Evolutionary conservation across 2,329 filamentous ascomycete genomes (phyloP), one percentile per base, ranked within the genome.

Genomic region (Pseudogymnoascus sp.): DNA sequence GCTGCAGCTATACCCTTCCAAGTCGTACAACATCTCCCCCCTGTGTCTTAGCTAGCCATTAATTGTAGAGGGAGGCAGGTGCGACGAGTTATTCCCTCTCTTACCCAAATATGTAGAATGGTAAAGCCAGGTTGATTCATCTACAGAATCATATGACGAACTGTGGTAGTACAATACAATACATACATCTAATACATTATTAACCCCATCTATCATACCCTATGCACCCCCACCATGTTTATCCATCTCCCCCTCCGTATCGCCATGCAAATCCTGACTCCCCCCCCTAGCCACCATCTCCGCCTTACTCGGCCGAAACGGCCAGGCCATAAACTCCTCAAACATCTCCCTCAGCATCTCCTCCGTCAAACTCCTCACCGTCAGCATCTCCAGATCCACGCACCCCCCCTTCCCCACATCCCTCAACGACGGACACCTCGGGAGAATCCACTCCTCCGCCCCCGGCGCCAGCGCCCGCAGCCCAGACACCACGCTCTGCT

Each of bases 221-320:
- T 41, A 20, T 4, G 4, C 16, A 11, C 5, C n/a, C 6, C 37
- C 39, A 7, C 39, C 39, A 47, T 47, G 41, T 5, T 47, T 47
- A 25, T 47, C 41, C 41, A 47, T 28, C 22, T 47, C 41, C 41
- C 22, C 41, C 22, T 47, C 41, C 22, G 2, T 25, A 50, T 58
- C 54, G 16, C 35, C 54, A 58, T 58, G 54, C 18, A 58, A 20
- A 58, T 58, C 54, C 35, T 58, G 54, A 58, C 54, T 58, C 35
- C 84, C 85, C 0, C 88, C 91, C 69, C 80, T 91, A 59, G 88
- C 91, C 70, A 89, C 87, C 60, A 87, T 86, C 74, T 84, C 79
- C 14, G 86, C 86, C 67, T 85, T 81, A 28, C 83, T 83, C 1
- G 84, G 84, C 2, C 74, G 72, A 65, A 88, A 89, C 0, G 86